Evolutionary conservation across 129 eudicot genomes (phyloP).

Genomic region (Erigeron canadensis): DNA sequence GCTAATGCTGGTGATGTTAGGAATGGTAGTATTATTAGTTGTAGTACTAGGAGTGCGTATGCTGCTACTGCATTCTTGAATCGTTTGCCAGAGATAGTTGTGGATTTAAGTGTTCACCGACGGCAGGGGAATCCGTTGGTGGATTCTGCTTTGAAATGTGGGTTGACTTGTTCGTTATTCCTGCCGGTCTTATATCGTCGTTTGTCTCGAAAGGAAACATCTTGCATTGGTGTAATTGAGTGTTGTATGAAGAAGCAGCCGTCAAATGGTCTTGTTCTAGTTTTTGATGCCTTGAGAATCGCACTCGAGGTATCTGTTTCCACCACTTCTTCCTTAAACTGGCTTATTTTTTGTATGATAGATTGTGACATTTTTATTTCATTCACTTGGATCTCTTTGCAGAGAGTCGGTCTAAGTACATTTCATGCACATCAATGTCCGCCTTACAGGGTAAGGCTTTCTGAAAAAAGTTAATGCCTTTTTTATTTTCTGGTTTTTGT

Average conservation of each 20-base stretch:
- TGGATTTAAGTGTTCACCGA: conserved; percentile 5
- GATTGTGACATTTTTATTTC: not conserved
- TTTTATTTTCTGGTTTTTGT: not conserved
- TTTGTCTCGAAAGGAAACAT: not conserved
- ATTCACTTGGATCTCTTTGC: not conserved
- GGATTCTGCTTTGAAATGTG: conserved; percentile 6
- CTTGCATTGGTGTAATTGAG: conserved; percentile 16
- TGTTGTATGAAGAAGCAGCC: not conserved
- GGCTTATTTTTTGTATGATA: not conserved
- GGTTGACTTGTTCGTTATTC: not conserved
- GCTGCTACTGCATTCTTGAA: not conserved
- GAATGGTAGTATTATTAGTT: not conserved
- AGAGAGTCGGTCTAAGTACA: conserved; percentile 7
- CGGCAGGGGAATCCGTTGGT: not conserved
- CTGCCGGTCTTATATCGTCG: conserved; percentile 11
- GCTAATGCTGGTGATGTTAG: not conserved
- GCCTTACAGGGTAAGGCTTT: conserved; percentile 7
- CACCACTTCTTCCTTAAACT: not conserved
- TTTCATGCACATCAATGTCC: not conserved
- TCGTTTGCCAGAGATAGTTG: conserved; percentile 8
- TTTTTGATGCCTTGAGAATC: not conserved
- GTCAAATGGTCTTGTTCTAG: not conserved
- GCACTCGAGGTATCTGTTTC: conserved; percentile 8
- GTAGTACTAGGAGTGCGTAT: too few relatives aligned
- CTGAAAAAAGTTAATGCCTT: not conserved